phyloP scores from a whole-genome alignment of 768 basidiomycete genomes.

The Leucocoprinus birnbaumii region DNA sequence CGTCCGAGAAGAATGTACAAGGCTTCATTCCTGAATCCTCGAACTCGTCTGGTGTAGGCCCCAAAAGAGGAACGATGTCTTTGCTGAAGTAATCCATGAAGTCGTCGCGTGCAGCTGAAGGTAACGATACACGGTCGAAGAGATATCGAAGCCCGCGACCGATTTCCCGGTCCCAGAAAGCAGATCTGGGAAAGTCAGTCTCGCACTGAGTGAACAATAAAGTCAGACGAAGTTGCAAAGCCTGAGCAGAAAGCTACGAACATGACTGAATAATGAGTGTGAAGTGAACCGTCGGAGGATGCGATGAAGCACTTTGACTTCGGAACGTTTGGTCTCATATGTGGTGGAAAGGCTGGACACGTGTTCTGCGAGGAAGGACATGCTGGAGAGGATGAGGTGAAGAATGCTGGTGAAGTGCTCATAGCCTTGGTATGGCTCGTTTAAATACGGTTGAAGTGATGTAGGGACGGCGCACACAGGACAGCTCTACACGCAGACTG shows the following conservation, averaged over 20 bases:
- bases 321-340: constrained; percentile 1
- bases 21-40: constrained; percentile 3
- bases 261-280: background rate
- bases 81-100: constrained; percentile 8
- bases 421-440: background rate
- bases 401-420: background rate
- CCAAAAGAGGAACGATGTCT: constrained; percentile 14
- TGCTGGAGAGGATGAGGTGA: background rate
- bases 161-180: constrained; percentile 11
- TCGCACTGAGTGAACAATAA: background rate
- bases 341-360: background rate
- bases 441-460: constrained; percentile 9
- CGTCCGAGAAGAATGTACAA: constrained; percentile 15
- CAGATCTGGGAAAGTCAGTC: background rate
- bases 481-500: background rate
- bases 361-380: constrained; percentile 10
- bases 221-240: background rate
- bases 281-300: constrained; percentile 5
- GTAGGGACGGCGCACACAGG: constrained; percentile 2
- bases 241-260: background rate
- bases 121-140: constrained; percentile 8
- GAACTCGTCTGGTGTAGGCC: constrained; percentile 13
- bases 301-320: background rate
- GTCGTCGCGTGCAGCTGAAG: background rate
- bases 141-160: constrained; percentile 9